Evolutionary conservation across 2,329 filamentous ascomycete species (phyloP), one percentile per base, ranked within the genome.

Genomic region (Fusarium sp.): DNA sequence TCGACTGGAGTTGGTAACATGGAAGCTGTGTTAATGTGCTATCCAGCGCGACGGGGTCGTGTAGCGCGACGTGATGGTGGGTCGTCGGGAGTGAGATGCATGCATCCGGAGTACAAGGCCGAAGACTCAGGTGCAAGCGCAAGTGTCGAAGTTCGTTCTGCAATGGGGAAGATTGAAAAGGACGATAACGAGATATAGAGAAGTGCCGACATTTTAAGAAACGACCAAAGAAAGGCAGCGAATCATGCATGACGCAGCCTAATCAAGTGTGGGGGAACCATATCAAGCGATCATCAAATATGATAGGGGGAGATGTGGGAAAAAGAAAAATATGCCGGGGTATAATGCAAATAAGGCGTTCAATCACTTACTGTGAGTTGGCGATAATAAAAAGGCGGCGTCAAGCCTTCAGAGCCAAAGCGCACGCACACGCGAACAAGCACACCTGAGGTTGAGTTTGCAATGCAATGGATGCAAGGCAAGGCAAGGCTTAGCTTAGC

Each of bases 61-160:
- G 74, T 75, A 75, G 73, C 74, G 74, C 73, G 74, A 75, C 71
- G 74, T 66, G 73, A 73, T 63, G 64, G 72, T 75, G 74, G 74
- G 72, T 71, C 74, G 52, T 63, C 62, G 64, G 74, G 64, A 59
- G 46, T 56, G 50, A 74, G 57, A 75, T 75, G 71, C 74, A 73
- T 72, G 73, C 68, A 75, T 68, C 74, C 70, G 74, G 47, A 58
- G 65, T 38, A 66, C 46, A 61, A 47, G 43, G 30, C 52, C 29
- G 34, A 53, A 47, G 47, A 51, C 12, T 43, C 32, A 60, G 50
- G 40, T 56, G 50, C 24, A 38, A n/a, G 38, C 27, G 34, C 34
- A 38, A 38, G 34, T 38, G 34, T 38, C 18, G 6, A 66, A 64
- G 52, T 51, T 60, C 27, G 47, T 60, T 60, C 57, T 58, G 54